Conservation (phyloP, 257 asterid species). For the Solanum medicagineum region DNA sequence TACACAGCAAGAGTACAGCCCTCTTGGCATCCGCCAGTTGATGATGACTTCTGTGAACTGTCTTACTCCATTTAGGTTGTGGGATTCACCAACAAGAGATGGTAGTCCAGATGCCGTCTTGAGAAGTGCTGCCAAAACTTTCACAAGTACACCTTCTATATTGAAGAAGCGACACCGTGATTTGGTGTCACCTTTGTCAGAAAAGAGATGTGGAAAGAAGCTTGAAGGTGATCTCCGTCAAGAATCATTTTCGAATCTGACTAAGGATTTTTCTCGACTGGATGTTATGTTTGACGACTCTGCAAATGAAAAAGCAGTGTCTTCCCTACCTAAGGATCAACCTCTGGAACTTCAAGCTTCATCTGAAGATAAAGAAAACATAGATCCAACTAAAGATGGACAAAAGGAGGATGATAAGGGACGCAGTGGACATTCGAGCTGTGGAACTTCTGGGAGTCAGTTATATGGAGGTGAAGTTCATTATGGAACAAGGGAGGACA, state of each 20-base stretch:
- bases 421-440: conserved; percentile 12
- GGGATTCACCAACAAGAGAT: conserved; percentile 93
- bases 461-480: conserved; percentile 7
- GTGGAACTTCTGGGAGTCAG: conserved; percentile 17
- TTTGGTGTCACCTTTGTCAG: conserved; percentile 75
- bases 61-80: conserved; percentile 50
- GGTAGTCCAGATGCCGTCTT: conserved; percentile 67
- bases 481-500: background rate
- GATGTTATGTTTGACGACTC: conserved; percentile 47
- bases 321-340: conserved; percentile 17
- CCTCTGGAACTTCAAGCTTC: conserved; percentile 11
- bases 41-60: conserved; percentile 62
- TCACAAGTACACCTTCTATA: conserved; percentile 76
- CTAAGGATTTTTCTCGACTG: conserved; percentile 43
- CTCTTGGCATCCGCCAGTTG: conserved; percentile 92
- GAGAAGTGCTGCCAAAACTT: conserved; percentile 83
- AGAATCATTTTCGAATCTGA: conserved; percentile 31
- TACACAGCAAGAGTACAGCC: conserved; percentile 86
- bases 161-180: conserved; percentile 86
- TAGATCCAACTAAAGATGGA: conserved; percentile 22
- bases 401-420: conserved; percentile 14
- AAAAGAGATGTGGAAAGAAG: conserved; percentile 69
- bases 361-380: conserved; percentile 48
- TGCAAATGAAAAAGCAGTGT: conserved; percentile 18
- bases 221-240: conserved; percentile 32